Percentiles rank a stretch among this genome's conserved stretches.
These are phyloP conservation scores for Phaffia australis DNA, from an alignment of 768 basidiomycete genomes.

Conservation along the genomic window DNA sequence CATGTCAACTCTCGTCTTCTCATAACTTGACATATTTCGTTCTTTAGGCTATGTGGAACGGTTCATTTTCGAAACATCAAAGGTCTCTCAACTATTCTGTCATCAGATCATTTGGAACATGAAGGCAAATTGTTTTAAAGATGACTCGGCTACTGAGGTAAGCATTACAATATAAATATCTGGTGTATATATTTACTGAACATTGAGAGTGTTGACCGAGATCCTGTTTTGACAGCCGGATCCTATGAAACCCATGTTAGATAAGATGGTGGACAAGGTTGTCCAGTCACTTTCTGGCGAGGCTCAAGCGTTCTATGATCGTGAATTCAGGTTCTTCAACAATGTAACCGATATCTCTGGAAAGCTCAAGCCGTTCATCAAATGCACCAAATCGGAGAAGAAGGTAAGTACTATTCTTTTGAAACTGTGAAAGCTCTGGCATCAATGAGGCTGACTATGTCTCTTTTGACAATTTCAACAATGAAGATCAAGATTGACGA, in stretches of 20 bases:
- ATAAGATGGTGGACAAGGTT: conserved; percentile 67
- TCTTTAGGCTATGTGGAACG: conserved; percentile 73
- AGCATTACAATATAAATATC: conserved; percentile 27
- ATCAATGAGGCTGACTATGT: conserved; percentile 7
- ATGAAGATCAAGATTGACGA: conserved; percentile 92
- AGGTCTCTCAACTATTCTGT: conserved; percentile 93
- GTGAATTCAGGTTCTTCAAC: conserved; percentile 90
- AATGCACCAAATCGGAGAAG: conserved; percentile 88
- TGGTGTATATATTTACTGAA: neutral
- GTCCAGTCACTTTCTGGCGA: conserved; percentile 78
- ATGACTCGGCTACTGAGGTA: conserved; percentile 75
- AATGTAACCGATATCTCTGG: conserved; percentile 97
- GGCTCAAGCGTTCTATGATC: conserved; percentile 77
- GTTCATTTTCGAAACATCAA: conserved; percentile 94
- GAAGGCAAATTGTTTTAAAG: conserved; percentile 95
- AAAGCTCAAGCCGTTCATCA: conserved; percentile 91
- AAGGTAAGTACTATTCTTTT: conserved; percentile 50
- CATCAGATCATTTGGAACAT: conserved; percentile 99
- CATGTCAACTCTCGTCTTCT: neutral
- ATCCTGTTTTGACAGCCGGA: conserved; percentile 55
- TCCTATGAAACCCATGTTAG: conserved; percentile 90
- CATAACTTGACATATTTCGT: neutral
- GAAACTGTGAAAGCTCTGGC: conserved; percentile 8
- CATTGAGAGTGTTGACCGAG: neutral
- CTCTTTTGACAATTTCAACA: neutral